Evolutionary conservation across 768 basidiomycete species (phyloP).

Genomic region (Lactifluus volemus): DNA sequence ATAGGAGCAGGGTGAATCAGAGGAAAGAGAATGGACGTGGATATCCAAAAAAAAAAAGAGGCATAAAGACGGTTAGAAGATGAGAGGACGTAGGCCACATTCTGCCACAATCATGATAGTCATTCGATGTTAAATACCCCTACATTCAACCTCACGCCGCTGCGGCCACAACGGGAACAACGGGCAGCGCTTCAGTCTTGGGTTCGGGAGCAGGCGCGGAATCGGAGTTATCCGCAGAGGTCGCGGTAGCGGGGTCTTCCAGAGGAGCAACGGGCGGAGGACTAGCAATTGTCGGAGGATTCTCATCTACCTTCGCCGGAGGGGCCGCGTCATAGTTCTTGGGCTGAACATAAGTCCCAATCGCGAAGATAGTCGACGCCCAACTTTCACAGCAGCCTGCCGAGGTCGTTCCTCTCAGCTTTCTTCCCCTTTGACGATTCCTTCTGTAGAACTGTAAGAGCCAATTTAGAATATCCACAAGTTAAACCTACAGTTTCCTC

Average conservation of each 20-base stretch:
- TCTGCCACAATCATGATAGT: constrained; percentile 21
- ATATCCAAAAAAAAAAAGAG: constrained; percentile 28
- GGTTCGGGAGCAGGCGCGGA: constrained; percentile 24
- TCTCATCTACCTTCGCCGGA: constrained; percentile 81
- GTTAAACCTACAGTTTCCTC: constrained; percentile 48
- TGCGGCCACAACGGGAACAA: constrained; percentile 65
- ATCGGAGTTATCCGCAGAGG: constrained; percentile 30
- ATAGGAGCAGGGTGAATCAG: constrained; percentile 21
- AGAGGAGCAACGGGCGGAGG: constrained; percentile 75
- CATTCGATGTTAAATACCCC: constrained; percentile 36
- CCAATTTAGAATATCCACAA: not conserved
- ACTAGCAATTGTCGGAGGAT: constrained; percentile 84
- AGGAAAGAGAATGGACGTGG: constrained; percentile 27
- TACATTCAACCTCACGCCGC: constrained; percentile 54
- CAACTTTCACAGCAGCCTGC: constrained; percentile 45
- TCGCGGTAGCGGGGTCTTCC: constrained; percentile 61
- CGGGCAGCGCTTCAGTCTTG: constrained; percentile 39
- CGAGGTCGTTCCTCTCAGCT: constrained; percentile 36
- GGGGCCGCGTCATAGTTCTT: no score
- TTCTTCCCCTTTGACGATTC: constrained; percentile 31
- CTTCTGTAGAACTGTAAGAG: constrained; percentile 22
- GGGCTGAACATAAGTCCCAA: no score
- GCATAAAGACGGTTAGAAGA: constrained; percentile 25
- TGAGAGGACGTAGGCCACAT: constrained; percentile 18
- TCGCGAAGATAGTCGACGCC: constrained; percentile 78